phyloP scores from a whole-genome alignment of 768 basidiomycete species.

The Guyanaporus albipodus region DNA sequence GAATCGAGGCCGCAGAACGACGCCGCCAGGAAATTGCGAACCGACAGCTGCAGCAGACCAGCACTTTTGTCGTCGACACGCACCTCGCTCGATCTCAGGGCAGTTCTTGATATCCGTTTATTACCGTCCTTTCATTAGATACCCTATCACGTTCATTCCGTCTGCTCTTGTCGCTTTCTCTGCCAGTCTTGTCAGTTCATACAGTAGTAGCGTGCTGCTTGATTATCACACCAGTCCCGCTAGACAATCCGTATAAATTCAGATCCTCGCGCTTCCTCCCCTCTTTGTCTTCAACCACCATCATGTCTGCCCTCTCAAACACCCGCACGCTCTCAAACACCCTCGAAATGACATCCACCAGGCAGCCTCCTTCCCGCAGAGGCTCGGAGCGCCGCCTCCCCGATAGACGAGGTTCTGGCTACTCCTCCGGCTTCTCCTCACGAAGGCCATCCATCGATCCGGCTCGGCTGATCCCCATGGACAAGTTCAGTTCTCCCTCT shows the following conservation, averaged over 20 bases:
- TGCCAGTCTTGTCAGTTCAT: constrained; percentile 5
- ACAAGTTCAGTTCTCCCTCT: constrained; percentile 49
- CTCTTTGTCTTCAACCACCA: constrained; percentile 12
- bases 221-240: constrained; percentile 11
- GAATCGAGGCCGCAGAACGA: constrained; percentile 71
- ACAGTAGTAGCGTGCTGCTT: neutral
- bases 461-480: constrained; percentile 70
- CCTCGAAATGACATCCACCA: constrained; percentile 32
- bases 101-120: constrained; percentile 27
- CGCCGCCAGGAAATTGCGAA: constrained; percentile 44
- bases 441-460: constrained; percentile 76
- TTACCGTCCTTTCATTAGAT: constrained; percentile 26
- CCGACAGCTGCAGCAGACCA: constrained; percentile 31
- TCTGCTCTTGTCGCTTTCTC: constrained; percentile 12
- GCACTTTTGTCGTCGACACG: constrained; percentile 8
- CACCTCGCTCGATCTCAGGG: constrained; percentile 17
- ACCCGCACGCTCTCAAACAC: constrained; percentile 25
- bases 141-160: constrained; percentile 24
- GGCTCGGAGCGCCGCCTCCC: constrained; percentile 41
- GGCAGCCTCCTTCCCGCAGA: constrained; percentile 38
- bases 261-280: constrained; percentile 1
- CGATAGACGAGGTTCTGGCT: constrained; percentile 48
- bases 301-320: constrained; percentile 10
- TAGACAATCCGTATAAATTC: too few relatives aligned
- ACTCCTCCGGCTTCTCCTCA: constrained; percentile 44